Evolutionary conservation across 345 rosid species (phyloP).

Genomic region (Salix suchowensis): DNA sequence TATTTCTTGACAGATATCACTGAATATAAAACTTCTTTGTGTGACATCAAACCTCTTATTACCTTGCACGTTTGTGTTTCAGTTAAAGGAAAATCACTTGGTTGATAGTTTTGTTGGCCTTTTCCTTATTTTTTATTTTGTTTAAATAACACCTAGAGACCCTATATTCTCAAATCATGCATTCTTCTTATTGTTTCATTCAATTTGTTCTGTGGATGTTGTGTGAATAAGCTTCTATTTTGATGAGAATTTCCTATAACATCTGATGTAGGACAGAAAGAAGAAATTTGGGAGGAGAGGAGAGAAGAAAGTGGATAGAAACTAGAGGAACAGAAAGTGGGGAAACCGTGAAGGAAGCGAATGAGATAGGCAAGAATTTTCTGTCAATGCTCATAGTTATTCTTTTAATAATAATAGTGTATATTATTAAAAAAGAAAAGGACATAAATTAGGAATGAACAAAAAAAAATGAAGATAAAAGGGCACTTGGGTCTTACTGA

Average conservation of each 20-base stretch:
- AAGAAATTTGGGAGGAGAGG: neutral
- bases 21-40: neutral
- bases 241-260: neutral
- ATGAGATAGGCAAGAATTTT: neutral
- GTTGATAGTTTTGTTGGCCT: neutral
- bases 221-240: neutral
- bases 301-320: neutral
- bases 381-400: neutral
- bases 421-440: neutral
- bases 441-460: neutral
- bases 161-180: neutral
- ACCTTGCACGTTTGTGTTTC: neutral
- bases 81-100: neutral
- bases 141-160: neutral
- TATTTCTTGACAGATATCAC: neutral
- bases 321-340: neutral
- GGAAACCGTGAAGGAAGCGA: neutral
- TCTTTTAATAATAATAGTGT: neutral
- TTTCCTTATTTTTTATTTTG: no score
- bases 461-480: no score
- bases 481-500: no score
- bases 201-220: neutral
- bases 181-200: neutral
- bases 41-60: neutral
- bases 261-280: slow-evolving; percentile 1